Percentiles rank a stretch among this genome's conserved stretches.
Evolutionary conservation across 2,329 filamentous ascomycete species (phyloP).

Genomic region (Trichoderma breve): DNA sequence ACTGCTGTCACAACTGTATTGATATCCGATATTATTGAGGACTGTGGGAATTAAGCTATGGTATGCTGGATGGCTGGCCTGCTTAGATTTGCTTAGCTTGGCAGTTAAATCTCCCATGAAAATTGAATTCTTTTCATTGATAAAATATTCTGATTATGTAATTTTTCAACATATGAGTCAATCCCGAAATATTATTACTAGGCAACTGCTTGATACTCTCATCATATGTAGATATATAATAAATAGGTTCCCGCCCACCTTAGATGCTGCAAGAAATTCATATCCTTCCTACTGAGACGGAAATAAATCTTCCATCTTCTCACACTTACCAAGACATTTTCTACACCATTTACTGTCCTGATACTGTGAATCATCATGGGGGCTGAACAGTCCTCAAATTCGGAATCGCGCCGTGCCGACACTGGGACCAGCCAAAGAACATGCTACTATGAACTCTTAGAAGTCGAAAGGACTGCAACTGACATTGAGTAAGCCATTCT

Average conservation of each 20-base stretch:
- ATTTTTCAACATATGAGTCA: not conserved
- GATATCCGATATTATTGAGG: not conserved
- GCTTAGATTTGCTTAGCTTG: not conserved
- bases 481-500: slow-evolving; percentile 68
- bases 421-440: slow-evolving; percentile 54
- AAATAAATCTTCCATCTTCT: not conserved
- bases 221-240: not conserved
- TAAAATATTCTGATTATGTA: not conserved
- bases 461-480: slow-evolving; percentile 67
- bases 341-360: not conserved
- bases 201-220: not conserved
- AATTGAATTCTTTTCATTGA: not conserved
- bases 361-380: slow-evolving; percentile 43
- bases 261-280: not conserved
- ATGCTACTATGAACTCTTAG: slow-evolving; percentile 84
- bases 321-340: not conserved
- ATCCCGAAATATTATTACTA: not conserved
- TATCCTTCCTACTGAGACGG: not conserved
- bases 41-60: not conserved
- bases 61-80: not conserved
- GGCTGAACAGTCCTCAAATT: slow-evolving; percentile 51
- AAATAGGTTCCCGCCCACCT: not conserved
- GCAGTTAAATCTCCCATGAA: not conserved
- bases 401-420: slow-evolving; percentile 32
- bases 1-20: not conserved